Conservation (phyloP, 805 yeast genomes). For the Candida sithepensis region DNA sequence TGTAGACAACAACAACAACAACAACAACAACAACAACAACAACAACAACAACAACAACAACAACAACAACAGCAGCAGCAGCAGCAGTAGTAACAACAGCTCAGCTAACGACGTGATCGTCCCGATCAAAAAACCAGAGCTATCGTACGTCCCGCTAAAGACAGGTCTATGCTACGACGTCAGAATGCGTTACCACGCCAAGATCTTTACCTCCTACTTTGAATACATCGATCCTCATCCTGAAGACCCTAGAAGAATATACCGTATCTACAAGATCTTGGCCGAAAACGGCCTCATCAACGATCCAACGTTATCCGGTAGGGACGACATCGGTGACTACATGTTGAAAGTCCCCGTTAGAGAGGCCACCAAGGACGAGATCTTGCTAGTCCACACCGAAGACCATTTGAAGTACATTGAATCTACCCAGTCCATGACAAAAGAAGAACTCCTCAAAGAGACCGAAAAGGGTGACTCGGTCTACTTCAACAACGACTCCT, state of each 20-base stretch:
- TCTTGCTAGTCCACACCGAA: conserved; percentile 77
- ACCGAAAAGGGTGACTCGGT: conserved; percentile 94
- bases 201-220: conserved; percentile 83
- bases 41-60: too few relatives aligned
- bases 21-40: too few relatives aligned
- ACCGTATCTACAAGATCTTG: conserved; percentile 85
- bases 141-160: conserved; percentile 70
- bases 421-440: conserved; percentile 71
- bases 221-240: conserved; percentile 99
- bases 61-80: too few relatives aligned
- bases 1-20: too few relatives aligned
- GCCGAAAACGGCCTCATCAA: conserved; percentile 90
- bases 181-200: conserved; percentile 95
- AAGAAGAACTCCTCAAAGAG: conserved; percentile 71
- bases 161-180: conserved; percentile 97
- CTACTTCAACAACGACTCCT: conserved; percentile 89
- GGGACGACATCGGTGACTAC: conserved; percentile 73
- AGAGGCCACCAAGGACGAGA: conserved; percentile 84
- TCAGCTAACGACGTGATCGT: conserved; percentile 42
- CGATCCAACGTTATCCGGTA: conserved; percentile 71
- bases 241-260: conserved; percentile 95
- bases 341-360: conserved; percentile 90
- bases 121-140: conserved; percentile 60
- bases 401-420: conserved; percentile 75
- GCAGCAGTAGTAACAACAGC: too few relatives aligned